phyloP scores from a whole-genome alignment of 345 rosid species.

The Brassica incana region DNA sequence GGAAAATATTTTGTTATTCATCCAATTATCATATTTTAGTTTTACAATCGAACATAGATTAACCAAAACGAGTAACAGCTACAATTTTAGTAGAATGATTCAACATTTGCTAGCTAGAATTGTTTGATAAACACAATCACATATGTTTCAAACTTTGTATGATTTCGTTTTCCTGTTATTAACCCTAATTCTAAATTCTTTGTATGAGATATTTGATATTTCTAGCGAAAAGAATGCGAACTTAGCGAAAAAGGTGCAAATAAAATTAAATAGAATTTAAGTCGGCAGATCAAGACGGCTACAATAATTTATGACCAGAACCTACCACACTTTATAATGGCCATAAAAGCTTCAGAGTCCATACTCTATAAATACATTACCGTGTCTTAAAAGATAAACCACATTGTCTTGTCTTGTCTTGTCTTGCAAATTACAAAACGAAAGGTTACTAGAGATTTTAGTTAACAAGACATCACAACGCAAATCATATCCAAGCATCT shows the following conservation, averaged over 20 bases:
- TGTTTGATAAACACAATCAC: neutral
- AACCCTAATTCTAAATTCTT: neutral
- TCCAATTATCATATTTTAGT: neutral
- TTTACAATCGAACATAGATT: neutral
- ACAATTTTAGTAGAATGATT: neutral
- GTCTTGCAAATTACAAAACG: slow-evolving; percentile 8
- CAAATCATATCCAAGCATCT: neutral
- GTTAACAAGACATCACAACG: neutral
- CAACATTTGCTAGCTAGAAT: slow-evolving; percentile 4
- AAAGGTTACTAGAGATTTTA: neutral
- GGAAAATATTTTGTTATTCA: neutral
- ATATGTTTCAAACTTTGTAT: neutral
- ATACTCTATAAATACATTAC: slow-evolving; percentile 21
- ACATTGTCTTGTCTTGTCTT: slow-evolving; percentile 25
- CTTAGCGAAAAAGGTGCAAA: neutral
- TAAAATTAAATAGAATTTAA: neutral
- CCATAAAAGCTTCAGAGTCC: slow-evolving; percentile 1
- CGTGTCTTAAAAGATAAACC: slow-evolving; percentile 14
- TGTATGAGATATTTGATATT: neutral
- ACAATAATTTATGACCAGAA: slow-evolving; percentile 26
- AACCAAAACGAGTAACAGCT: neutral
- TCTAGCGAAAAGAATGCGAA: neutral
- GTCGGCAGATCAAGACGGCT: slow-evolving; percentile 40
- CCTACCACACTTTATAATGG: slow-evolving; percentile 31
- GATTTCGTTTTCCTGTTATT: neutral